These are phyloP conservation scores for Boeremia exigua DNA, from an alignment of 2,329 filamentous ascomycete species.

Conservation along the genomic window DNA sequence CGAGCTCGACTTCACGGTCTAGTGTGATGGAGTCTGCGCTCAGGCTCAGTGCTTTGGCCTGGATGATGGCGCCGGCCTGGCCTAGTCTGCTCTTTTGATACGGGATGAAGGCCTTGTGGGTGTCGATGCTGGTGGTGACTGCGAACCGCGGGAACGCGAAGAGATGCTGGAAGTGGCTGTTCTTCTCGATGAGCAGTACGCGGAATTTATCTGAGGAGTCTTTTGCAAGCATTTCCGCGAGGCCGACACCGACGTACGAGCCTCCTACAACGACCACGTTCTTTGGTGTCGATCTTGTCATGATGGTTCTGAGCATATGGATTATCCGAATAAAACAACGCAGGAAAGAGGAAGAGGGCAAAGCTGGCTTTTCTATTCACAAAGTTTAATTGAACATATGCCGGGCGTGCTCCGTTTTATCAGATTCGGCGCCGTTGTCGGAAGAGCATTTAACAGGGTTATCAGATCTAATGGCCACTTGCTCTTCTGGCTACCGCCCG, in stretches of 20 bases:
- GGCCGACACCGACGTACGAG: constrained; percentile 15
- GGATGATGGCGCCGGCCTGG: constrained; percentile 29
- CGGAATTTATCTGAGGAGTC: constrained; percentile 48
- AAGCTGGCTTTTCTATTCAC: constrained; percentile 5
- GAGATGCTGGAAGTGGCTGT: constrained; percentile 66
- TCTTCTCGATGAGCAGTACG: constrained; percentile 64
- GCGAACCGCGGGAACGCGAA: constrained; percentile 67
- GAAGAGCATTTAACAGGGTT: constrained; percentile 15
- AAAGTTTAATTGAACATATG: background rate
- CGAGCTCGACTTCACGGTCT: constrained; percentile 23
- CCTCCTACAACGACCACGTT: constrained; percentile 19
- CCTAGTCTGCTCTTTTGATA: constrained; percentile 51
- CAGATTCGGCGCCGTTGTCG: constrained; percentile 2
- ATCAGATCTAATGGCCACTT: constrained; percentile 5
- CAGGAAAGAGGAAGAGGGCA: background rate
- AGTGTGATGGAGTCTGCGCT: constrained; percentile 50
- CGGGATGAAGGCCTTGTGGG: constrained; percentile 66
- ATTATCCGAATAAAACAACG: background rate
- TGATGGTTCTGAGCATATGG: constrained; percentile 9
- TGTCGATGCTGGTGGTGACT: constrained; percentile 60
- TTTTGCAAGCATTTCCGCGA: constrained; percentile 16
- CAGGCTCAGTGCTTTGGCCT: constrained; percentile 52
- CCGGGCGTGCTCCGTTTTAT: constrained; percentile 12
- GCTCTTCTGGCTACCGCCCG: background rate
- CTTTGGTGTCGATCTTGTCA: constrained; percentile 1